Conservation (phyloP, 139 green algal genomes). For the Chlamydomonas urium region DNA sequence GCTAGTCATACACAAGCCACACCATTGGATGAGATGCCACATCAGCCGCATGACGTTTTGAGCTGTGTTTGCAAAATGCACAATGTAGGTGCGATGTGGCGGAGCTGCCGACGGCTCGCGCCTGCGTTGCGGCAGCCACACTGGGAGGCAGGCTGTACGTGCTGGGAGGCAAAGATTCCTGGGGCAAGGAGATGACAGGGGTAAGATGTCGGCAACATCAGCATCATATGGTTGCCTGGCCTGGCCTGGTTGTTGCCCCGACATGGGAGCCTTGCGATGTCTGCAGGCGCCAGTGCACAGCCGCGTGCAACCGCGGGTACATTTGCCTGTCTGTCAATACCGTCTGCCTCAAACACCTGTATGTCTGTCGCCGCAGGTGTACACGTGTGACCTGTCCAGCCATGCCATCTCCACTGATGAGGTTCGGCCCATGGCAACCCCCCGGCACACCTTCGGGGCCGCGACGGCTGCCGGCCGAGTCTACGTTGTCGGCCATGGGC, state of each 20-base stretch:
- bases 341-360: too few relatives aligned
- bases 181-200: conserved; percentile 1
- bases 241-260: too few relatives aligned
- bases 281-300: too few relatives aligned
- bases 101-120: background rate
- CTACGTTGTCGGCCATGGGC: conserved; percentile 4
- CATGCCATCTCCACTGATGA: background rate
- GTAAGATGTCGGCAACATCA: too few relatives aligned
- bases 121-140: background rate
- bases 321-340: too few relatives aligned
- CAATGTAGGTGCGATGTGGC: background rate
- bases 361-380: background rate
- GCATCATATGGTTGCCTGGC: too few relatives aligned
- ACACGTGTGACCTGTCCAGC: background rate
- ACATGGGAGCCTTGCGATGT: too few relatives aligned
- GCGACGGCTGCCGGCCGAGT: conserved; percentile 4
- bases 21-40: too few relatives aligned
- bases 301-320: too few relatives aligned
- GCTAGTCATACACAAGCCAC: too few relatives aligned
- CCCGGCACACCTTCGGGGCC: conserved; percentile 3
- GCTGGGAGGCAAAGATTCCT: conserved; percentile 5
- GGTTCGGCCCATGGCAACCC: conserved; percentile 2
- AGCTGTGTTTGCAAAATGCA: background rate
- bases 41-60: too few relatives aligned
- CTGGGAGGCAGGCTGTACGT: background rate